These are phyloP conservation scores for Chaetoceros tenuissimus DNA, from an alignment of 108 stramenopile species.

Conservation along the genomic window DNA sequence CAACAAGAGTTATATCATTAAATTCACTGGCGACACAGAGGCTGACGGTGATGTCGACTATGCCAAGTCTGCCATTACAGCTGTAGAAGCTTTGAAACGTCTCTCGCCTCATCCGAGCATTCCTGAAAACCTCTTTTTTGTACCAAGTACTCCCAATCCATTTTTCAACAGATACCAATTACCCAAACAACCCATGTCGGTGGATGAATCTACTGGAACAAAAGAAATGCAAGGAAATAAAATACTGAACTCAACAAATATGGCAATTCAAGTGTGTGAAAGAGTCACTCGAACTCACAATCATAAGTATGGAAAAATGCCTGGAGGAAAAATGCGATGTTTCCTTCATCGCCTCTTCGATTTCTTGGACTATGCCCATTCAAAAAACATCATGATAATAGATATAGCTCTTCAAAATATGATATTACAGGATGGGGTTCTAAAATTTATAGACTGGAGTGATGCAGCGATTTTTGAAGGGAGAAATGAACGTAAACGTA, in stretches of 20 bases:
- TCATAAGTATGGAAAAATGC: not conserved
- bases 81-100: not conserved
- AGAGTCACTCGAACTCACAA: not conserved
- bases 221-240: not conserved
- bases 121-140: not conserved
- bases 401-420: not conserved
- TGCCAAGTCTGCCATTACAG: not conserved
- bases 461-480: not conserved
- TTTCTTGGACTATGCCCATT: not conserved
- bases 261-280: not conserved
- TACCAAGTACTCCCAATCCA: not conserved
- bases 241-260: not conserved
- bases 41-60: not conserved
- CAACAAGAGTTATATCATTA: not conserved
- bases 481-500: not conserved
- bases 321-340: not conserved
- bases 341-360: not conserved
- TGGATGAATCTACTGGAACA: not conserved
- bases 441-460: not conserved
- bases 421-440: not conserved
- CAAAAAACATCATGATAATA: not conserved
- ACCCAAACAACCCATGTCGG: not conserved
- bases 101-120: not conserved
- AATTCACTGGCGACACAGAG: not conserved
- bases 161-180: not conserved